Evolutionary conservation across 441 rosid genomes (phyloP).

Genomic region (Erodium texanum): DNA sequence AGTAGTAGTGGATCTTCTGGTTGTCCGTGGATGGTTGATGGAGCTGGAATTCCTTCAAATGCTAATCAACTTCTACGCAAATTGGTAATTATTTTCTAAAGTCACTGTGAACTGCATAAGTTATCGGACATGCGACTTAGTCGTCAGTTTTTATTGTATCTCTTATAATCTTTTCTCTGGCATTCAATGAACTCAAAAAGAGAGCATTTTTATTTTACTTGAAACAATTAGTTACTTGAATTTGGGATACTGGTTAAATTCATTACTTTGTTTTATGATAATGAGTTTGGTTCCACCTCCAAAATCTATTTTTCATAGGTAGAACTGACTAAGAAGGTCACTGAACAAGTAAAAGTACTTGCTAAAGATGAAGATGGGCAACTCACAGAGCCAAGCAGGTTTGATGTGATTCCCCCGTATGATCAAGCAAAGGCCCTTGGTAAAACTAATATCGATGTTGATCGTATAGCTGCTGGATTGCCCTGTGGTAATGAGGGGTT

Average conservation of each 20-base stretch:
- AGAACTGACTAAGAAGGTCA: conserved; percentile 76
- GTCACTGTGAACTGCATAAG: not conserved
- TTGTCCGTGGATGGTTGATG: conserved; percentile 97
- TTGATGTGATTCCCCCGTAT: conserved; percentile 79
- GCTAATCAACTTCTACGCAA: conserved; percentile 75
- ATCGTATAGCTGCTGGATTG: conserved; percentile 97
- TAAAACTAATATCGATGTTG: conserved; percentile 89
- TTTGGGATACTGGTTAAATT: not conserved
- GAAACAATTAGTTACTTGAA: not conserved
- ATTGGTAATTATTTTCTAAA: conserved; percentile 40
- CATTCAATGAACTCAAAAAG: not conserved
- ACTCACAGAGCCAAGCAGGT: conserved; percentile 63
- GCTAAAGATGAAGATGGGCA: conserved; percentile 93
- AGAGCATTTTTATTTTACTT: not conserved
- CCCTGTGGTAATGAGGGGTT: conserved; percentile 99
- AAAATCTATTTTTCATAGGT: conserved; percentile 35
- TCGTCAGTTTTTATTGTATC: not conserved
- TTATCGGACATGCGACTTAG: too few species aligned
- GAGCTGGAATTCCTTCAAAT: conserved; percentile 89
- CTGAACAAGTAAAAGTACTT: conserved; percentile 89
- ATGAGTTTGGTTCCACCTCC: not conserved
- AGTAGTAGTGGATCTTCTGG: conserved; percentile 47
- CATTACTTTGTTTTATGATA: not conserved
- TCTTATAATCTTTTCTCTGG: not conserved
- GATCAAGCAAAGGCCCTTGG: conserved; percentile 99